Evolutionary conservation across 208 protist genomes (phyloP).

Genomic region (Leishmania lainsoni): DNA sequence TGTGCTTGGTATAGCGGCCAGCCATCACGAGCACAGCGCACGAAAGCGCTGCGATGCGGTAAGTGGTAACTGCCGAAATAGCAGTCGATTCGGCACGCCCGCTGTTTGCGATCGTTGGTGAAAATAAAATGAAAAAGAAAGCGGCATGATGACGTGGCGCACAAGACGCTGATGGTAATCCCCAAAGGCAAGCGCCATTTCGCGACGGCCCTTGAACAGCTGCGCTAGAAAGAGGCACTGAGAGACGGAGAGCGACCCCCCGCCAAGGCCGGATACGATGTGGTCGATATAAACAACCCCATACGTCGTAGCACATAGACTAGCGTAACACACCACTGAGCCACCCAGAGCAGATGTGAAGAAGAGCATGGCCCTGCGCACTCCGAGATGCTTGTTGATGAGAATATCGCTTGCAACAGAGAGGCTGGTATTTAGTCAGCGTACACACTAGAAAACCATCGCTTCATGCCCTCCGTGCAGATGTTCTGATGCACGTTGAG

Average conservation of each 20-base stretch:
- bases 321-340: constrained; percentile 74
- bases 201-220: constrained; percentile 84
- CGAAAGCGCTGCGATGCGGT: constrained; percentile 62
- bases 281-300: constrained; percentile 77
- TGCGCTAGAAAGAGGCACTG: constrained; percentile 92
- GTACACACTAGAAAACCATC: constrained; percentile 92
- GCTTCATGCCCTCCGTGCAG: constrained; percentile 89
- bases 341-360: constrained; percentile 81
- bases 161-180: constrained; percentile 90
- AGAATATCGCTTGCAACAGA: constrained; percentile 85
- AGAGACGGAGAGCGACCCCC: constrained; percentile 86
- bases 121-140: constrained; percentile 51
- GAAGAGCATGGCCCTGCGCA: constrained; percentile 78
- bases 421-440: constrained; percentile 93
- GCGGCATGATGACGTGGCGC: constrained; percentile 91
- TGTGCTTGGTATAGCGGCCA: constrained; percentile 75
- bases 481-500: constrained; percentile 49
- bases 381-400: constrained; percentile 88
- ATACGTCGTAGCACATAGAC: constrained; percentile 61
- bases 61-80: constrained; percentile 63
- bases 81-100: constrained; percentile 62
- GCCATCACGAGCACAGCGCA: constrained; percentile 61
- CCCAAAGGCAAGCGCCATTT: constrained; percentile 92
- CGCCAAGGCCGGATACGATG: constrained; percentile 89
- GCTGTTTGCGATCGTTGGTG: constrained; percentile 69